Evolutionary conservation across 169 alveolate species (phyloP).

Genomic region (Plasmodium chabaudi): DNA sequence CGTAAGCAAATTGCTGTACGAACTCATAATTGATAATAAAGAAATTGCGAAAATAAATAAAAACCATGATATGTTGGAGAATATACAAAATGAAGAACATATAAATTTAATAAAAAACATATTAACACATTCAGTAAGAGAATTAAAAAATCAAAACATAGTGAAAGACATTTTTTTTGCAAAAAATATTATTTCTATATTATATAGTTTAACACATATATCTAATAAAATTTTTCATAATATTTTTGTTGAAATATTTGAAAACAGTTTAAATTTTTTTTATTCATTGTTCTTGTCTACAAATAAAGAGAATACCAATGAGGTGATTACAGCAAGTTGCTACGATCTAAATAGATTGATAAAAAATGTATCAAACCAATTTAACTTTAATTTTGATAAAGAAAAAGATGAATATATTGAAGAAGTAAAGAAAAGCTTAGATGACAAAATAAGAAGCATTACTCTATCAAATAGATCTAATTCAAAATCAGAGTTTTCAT

Average conservation of each 20-base stretch:
- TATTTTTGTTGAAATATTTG: slow-evolving; percentile 11
- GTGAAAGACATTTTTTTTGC: slow-evolving; percentile 6
- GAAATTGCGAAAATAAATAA: not conserved
- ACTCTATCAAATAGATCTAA: not conserved
- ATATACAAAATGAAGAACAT: not conserved
- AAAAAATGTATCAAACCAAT: not conserved
- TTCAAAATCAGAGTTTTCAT: not conserved
- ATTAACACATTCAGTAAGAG: slow-evolving; percentile 9
- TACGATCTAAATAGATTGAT: not conserved
- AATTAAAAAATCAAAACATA: not conserved
- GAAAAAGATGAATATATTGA: not conserved
- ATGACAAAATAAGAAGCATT: not conserved
- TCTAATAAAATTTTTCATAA: slow-evolving; percentile 8
- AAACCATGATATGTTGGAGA: not conserved
- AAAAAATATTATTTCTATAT: slow-evolving; percentile 15
- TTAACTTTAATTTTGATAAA: not conserved
- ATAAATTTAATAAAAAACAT: slow-evolving; percentile 8
- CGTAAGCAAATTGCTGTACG: slow-evolving; percentile 17
- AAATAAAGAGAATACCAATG: not conserved
- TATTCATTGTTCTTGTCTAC: not conserved
- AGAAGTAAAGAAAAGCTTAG: not conserved
- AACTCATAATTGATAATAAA: slow-evolving; percentile 1
- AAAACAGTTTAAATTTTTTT: not conserved
- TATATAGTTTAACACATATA: slow-evolving; percentile 36
- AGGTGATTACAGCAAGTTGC: not conserved